Conservation (phyloP, 768 basidiomycete genomes). For the Amyloporia xantha region DNA sequence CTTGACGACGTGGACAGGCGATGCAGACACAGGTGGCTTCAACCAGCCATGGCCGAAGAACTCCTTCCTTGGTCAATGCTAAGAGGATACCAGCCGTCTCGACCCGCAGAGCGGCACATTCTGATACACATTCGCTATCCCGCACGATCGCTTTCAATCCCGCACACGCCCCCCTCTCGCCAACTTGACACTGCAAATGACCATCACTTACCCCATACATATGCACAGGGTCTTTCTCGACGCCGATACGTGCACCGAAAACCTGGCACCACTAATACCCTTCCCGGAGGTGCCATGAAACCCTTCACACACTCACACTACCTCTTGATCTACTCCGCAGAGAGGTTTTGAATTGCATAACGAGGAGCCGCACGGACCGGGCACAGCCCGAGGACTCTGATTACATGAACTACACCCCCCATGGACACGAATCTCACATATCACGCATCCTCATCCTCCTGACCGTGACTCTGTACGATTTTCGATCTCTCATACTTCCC, state of each 20-base stretch:
- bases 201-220: neutral
- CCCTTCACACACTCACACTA: neutral
- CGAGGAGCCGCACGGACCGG: neutral
- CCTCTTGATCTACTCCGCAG: neutral
- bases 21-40: conserved; percentile 49
- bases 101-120: neutral
- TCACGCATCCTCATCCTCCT: neutral
- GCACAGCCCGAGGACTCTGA: neutral
- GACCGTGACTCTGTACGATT: neutral
- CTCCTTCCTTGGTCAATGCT: conserved; percentile 54
- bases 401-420: neutral
- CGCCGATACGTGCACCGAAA: neutral
- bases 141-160: neutral
- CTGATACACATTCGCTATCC: neutral
- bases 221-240: neutral
- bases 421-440: neutral
- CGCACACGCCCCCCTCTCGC: neutral
- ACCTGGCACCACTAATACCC: neutral
- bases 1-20: conserved; percentile 66
- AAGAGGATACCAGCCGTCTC: conserved; percentile 1
- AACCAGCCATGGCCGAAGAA: conserved; percentile 67
- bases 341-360: neutral
- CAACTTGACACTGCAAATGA: neutral
- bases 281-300: neutral
- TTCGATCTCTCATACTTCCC: neutral